phyloP scores from a whole-genome alignment of 495 filamentous ascomycete genomes.

The Penicillium odoratum region DNA sequence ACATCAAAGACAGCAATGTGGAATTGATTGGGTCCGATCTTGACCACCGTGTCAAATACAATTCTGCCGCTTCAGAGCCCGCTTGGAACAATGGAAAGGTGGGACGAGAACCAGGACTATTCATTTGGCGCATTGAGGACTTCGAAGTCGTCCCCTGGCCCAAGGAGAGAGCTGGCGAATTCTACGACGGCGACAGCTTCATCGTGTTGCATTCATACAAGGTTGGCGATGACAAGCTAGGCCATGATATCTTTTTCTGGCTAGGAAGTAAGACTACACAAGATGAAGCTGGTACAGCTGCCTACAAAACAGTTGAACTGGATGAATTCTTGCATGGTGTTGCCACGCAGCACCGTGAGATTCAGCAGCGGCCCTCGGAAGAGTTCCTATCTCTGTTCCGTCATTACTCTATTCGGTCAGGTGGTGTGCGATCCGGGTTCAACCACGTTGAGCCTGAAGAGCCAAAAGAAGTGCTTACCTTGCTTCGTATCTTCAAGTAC shows the following conservation, averaged over 20 bases:
- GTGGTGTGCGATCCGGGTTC: constrained; percentile 62
- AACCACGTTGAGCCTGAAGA: constrained; percentile 53
- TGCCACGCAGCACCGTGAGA: constrained; percentile 60
- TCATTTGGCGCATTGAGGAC: constrained; percentile 62
- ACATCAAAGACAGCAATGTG: constrained; percentile 64
- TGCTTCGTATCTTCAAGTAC: constrained; percentile 60
- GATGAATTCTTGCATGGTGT: constrained; percentile 61
- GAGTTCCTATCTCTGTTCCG: constrained; percentile 60
- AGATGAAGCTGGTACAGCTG: constrained; percentile 63
- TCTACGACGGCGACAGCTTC: constrained; percentile 65
- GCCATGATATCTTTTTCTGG: constrained; percentile 63
- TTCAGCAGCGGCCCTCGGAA: constrained; percentile 54
- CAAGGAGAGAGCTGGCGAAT: constrained; percentile 50
- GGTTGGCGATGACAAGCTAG: constrained; percentile 49
- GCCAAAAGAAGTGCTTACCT: constrained; percentile 40
- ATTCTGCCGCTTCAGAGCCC: constrained; percentile 58
- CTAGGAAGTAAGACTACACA: constrained; percentile 58
- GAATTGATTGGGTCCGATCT: constrained; percentile 58
- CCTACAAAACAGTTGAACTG: constrained; percentile 66
- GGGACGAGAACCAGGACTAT: constrained; percentile 49
- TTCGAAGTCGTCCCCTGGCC: constrained; percentile 63
- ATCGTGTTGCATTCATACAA: constrained; percentile 59
- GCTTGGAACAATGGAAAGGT: constrained; percentile 58
- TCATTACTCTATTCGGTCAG: constrained; percentile 50
- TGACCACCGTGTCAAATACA: constrained; percentile 64